Percentiles rank a stretch among this genome's conserved stretches.
Conservation (phyloP, 1,139 yeast species). For the Pichia inconspicua region DNA sequence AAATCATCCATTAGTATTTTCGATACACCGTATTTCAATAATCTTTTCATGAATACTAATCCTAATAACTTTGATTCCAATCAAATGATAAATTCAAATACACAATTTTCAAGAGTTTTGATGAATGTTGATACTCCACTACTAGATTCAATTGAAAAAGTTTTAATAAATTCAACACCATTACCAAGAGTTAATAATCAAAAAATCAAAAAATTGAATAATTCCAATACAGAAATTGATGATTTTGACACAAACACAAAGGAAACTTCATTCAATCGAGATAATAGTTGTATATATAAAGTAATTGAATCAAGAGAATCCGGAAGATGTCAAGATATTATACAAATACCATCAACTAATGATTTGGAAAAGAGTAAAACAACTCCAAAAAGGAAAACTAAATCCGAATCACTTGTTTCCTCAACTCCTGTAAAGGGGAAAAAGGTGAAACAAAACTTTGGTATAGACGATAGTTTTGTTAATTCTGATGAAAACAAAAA, state of each 20-base stretch:
- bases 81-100: constrained; percentile 1
- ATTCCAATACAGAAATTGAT: not conserved
- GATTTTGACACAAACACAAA: not conserved
- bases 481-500: not conserved
- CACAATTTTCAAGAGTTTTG: constrained; percentile 11
- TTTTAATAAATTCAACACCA: constrained; percentile 13
- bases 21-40: constrained; percentile 15
- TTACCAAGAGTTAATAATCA: not conserved
- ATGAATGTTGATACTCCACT: constrained; percentile 6
- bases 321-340: constrained; percentile 1
- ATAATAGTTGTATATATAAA: not conserved
- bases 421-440: not conserved
- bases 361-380: not conserved
- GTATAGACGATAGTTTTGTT: not conserved
- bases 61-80: constrained; percentile 12
- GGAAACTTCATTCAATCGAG: constrained; percentile 6
- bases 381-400: constrained; percentile 2
- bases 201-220: not conserved
- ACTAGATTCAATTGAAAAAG: constrained; percentile 22
- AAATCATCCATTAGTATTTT: constrained; percentile 10
- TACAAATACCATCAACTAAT: not conserved
- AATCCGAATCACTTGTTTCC: not conserved
- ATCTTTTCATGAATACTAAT: constrained; percentile 7
- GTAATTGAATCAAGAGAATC: not conserved
- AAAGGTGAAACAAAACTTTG: not conserved